Base-by-base conservation (phyloP, 2,329 filamentous ascomycete species). In the Fusarium liriodendri region DNA sequence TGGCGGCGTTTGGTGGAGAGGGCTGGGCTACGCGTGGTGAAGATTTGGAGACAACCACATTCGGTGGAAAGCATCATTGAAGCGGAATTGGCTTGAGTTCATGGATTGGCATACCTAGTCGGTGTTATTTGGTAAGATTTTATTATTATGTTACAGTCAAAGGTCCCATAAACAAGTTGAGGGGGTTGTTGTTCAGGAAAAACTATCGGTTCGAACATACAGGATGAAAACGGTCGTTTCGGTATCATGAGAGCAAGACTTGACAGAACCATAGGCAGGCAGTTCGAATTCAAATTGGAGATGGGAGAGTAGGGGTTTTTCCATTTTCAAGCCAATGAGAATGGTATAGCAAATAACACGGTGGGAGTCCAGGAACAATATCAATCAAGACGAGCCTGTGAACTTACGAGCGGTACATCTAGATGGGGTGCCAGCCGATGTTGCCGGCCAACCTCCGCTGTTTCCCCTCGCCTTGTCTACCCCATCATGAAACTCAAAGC, bases 1-100 rank as follows among this genome's bases (percentile, higher is more conserved):
- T 83, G 81, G 80, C 38, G 72, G 2, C 64, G 66, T 2, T 66
- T 83, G 16, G 32, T 82, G 37, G 62, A 69, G 20, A 67, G 66
- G 8, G 78, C 70, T 8, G 79, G 80, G 0, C 18, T 82, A n/a
- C 63, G 52, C 18, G 58, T 82, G 3, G 37, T 81, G 0, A 81
- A 81, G 45, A 80, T 83, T 14, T 83, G 78, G 81, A 78, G 73
- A 38, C 72, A 73, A 1, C 69, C 66, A 2, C 70, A 78, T 4
- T 75, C 76, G 3, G 74, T 78, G 1, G 81, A 82, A 64, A 79
- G 76, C 27, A 67, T 82, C 3, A 80, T 82, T 11, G 77, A 82
- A n/a, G 54, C 68, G 1, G 62, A 74, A 20, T 52, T 32, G 18
- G 47, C 11, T 52, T 52, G 18, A 52, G 5, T 20, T n/a, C 2